Conservation (phyloP, 495 filamentous ascomycete genomes). For the Podospora pseudocomata region DNA sequence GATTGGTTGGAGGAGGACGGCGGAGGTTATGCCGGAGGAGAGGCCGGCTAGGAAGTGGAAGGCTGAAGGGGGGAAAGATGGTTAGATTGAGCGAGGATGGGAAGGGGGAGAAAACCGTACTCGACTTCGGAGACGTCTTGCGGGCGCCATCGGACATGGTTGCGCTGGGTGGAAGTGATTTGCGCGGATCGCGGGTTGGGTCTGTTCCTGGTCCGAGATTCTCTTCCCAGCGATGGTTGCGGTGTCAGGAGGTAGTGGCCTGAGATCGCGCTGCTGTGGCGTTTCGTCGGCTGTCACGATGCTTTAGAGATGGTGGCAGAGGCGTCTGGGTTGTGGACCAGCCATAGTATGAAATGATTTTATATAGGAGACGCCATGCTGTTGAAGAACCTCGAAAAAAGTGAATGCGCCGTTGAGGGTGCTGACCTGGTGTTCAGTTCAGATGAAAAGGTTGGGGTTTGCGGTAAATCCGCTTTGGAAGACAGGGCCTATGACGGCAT, state of each 20-base stretch:
- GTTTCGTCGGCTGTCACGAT: background rate
- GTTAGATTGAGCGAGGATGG: background rate
- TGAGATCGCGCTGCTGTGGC: background rate
- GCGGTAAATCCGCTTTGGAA: background rate
- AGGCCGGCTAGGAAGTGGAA: conserved; percentile 92
- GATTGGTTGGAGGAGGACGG: conserved; percentile 88
- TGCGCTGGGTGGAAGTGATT: conserved; percentile 7
- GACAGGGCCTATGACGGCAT: conserved; percentile 20
- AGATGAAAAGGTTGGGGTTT: conserved; percentile 6
- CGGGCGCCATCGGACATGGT: conserved; percentile 38
- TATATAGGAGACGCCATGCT: conserved; percentile 13
- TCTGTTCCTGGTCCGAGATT: background rate
- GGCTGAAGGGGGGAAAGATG: conserved; percentile 25
- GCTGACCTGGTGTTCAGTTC: background rate
- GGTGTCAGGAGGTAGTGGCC: background rate
- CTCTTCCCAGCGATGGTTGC: background rate
- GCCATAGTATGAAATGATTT: conserved; percentile 10
- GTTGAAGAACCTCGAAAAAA: background rate
- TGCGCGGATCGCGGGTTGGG: background rate
- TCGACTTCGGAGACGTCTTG: conserved; percentile 33
- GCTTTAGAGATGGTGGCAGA: background rate
- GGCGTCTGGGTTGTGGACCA: conserved; percentile 10
- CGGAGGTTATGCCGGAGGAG: conserved; percentile 77
- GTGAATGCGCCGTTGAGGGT: conserved; percentile 1
- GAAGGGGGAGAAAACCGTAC: conserved; percentile 17